These are phyloP conservation scores for Pythium sukuiense DNA, from an alignment of 352 stramenopile species.

Conservation along the genomic window DNA sequence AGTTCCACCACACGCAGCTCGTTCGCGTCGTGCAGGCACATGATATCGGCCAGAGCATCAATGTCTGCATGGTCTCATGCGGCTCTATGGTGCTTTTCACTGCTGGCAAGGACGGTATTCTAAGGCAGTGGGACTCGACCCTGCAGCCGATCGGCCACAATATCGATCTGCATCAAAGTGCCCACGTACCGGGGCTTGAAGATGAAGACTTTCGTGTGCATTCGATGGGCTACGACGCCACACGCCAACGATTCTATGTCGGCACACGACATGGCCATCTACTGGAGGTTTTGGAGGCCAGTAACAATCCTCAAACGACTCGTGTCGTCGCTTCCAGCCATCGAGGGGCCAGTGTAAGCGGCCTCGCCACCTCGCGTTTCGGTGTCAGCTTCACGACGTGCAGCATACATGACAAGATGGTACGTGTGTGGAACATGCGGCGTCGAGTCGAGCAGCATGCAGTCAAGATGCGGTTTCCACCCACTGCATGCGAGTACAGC, in stretches of 20 bases:
- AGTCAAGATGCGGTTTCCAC: constrained; percentile 33
- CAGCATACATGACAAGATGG: constrained; percentile 33
- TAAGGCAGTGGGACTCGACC: constrained; percentile 84
- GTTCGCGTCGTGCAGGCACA: constrained; percentile 64
- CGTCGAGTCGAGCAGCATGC: constrained; percentile 28
- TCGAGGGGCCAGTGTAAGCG: constrained; percentile 24
- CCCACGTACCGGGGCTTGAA: constrained; percentile 27
- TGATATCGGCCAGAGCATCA: constrained; percentile 48
- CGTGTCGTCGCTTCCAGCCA: constrained; percentile 57
- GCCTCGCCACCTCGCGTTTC: constrained; percentile 28
- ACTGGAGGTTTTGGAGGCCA: constrained; percentile 16
- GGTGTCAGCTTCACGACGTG: constrained; percentile 58
- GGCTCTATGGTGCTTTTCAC: constrained; percentile 81
- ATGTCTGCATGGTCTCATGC: constrained; percentile 54
- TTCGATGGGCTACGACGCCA: constrained; percentile 67
- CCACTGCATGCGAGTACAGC: constrained; percentile 40
- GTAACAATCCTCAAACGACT: constrained; percentile 5
- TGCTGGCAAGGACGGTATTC: constrained; percentile 65
- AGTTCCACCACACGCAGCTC: constrained; percentile 65
- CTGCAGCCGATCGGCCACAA: constrained; percentile 66
- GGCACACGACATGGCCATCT: constrained; percentile 38
- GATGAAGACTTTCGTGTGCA: constrained; percentile 69
- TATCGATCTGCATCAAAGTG: constrained; percentile 51
- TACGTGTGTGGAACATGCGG: constrained; percentile 69
- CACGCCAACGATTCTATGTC: constrained; percentile 48